phyloP scores from a whole-genome alignment of 1,139 yeast genomes.

The Sugiyamaella paludigena region DNA sequence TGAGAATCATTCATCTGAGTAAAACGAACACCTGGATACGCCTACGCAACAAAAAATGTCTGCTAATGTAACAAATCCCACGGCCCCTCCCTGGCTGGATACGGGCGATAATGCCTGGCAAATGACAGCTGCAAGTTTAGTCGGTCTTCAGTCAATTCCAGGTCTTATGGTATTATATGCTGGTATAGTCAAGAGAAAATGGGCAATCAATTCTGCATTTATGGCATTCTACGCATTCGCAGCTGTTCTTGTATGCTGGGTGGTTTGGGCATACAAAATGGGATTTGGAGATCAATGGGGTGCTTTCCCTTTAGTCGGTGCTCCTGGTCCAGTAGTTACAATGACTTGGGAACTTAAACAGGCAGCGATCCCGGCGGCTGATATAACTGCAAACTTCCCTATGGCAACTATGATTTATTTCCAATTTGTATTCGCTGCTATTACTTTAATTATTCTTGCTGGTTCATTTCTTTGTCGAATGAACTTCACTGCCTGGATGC shows the following conservation, averaged over 20 bases:
- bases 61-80: no score
- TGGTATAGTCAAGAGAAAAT: conserved; percentile 10
- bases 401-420: conserved; percentile 12
- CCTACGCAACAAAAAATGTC: not conserved
- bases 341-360: conserved; percentile 13
- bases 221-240: conserved; percentile 13
- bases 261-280: conserved; percentile 13
- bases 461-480: conserved; percentile 10
- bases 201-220: conserved; percentile 13
- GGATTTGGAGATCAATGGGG: conserved; percentile 13
- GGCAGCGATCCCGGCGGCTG: conserved; percentile 10
- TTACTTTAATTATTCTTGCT: conserved; percentile 9
- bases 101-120: conserved; percentile 14
- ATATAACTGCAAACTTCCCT: conserved; percentile 8
- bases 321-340: conserved; percentile 11
- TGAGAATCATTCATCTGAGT: no score
- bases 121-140: conserved; percentile 12
- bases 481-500: conserved; percentile 13
- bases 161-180: conserved; percentile 13
- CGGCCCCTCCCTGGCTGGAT: conserved; percentile 10
- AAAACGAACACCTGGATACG: no score
- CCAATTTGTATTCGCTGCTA: conserved; percentile 14
- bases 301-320: conserved; percentile 5
- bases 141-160: conserved; percentile 10
- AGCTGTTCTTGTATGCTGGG: conserved; percentile 12